Conservation (phyloP, 2,329 filamentous ascomycete genomes). For the Pseudopyricularia cyperi region DNA sequence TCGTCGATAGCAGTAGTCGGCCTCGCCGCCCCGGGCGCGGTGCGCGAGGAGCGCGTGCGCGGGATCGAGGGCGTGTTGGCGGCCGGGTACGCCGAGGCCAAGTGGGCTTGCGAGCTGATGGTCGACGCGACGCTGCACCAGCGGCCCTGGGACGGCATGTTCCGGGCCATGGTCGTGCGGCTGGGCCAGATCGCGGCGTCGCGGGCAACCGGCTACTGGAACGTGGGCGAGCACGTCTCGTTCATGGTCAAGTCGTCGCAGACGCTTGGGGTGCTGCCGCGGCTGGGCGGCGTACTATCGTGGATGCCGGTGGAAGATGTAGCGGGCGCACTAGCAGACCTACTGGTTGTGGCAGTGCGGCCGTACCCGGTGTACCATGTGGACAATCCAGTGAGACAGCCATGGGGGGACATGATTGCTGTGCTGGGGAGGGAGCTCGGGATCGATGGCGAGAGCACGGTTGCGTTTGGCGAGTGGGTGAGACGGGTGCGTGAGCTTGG, state of each 20-base stretch:
- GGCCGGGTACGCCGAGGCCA: constrained; percentile 39
- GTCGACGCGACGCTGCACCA: constrained; percentile 31
- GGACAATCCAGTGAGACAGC: constrained; percentile 16
- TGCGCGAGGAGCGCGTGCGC: constrained; percentile 22
- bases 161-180: constrained; percentile 29
- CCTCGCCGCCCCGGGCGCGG: constrained; percentile 17
- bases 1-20: constrained; percentile 27
- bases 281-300: constrained; percentile 22
- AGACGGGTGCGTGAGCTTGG: constrained; percentile 10
- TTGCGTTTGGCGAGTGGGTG: constrained; percentile 17
- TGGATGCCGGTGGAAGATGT: constrained; percentile 33
- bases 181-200: constrained; percentile 41
- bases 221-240: constrained; percentile 32
- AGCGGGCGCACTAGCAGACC: constrained; percentile 13
- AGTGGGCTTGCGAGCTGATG: constrained; percentile 35
- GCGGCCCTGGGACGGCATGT: constrained; percentile 23
- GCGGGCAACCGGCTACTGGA: constrained; percentile 37
- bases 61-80: constrained; percentile 25
- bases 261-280: constrained; percentile 25
- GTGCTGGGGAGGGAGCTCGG: constrained; percentile 9
- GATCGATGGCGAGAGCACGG: constrained; percentile 8
- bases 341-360: constrained; percentile 7
- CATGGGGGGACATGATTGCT: constrained; percentile 12
- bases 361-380: constrained; percentile 14
- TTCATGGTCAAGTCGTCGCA: constrained; percentile 37